These are phyloP conservation scores for Daldinia sp. DNA, from an alignment of 2,329 filamentous ascomycete genomes.

Conservation along the genomic window DNA sequence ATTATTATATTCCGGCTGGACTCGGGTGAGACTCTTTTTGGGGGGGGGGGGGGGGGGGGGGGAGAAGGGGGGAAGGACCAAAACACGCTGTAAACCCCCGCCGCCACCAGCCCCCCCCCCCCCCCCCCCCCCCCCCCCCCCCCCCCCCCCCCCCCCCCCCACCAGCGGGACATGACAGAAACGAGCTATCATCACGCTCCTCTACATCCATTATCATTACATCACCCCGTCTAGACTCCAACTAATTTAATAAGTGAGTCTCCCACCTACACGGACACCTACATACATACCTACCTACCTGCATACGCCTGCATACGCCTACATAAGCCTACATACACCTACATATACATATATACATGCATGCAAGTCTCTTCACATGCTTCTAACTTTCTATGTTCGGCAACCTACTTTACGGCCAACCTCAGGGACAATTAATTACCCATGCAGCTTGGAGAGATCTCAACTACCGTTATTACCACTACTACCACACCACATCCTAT, in stretches of 20 bases:
- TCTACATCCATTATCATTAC: conserved; percentile 22
- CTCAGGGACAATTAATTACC: conserved; percentile 22
- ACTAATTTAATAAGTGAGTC: conserved; percentile 31
- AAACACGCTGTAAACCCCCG: no score
- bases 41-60: no score
- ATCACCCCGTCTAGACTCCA: conserved; percentile 34
- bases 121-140: no score
- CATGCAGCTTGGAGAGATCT: conserved; percentile 23
- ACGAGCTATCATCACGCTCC: conserved; percentile 12
- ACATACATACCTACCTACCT: conserved; percentile 9
- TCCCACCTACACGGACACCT: conserved; percentile 5
- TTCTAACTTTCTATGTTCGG: conserved; percentile 27
- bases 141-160: no score
- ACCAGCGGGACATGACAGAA: conserved; percentile 26
- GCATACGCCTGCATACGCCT: conserved; percentile 7
- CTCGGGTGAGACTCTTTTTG: no score
- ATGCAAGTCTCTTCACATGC: conserved; percentile 33
- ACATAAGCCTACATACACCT: conserved; percentile 6
- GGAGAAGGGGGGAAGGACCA: no score
- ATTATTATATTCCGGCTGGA: conserved; percentile 18
- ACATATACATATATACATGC: conserved; percentile 16
- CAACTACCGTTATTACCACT: conserved; percentile 26
- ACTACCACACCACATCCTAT: conserved; percentile 14
- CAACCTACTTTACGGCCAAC: no score
- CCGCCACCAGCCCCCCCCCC: no score